These are phyloP conservation scores for Coniella lustricola DNA, from an alignment of 2,329 filamentous ascomycete genomes.

Conservation along the genomic window DNA sequence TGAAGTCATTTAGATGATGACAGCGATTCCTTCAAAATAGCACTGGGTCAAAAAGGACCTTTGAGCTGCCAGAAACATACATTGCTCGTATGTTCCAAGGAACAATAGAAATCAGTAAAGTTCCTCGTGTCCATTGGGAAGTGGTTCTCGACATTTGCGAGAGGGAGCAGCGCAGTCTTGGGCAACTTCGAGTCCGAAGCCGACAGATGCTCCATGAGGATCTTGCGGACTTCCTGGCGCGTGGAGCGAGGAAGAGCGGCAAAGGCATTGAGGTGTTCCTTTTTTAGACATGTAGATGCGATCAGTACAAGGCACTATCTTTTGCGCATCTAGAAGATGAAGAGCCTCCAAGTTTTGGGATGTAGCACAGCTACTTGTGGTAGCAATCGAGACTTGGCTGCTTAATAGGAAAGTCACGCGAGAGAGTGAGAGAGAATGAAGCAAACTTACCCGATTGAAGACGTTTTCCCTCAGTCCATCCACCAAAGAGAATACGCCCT, in stretches of 20 bases:
- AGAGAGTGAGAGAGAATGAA: too few species aligned
- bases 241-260: not conserved
- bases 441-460: not conserved
- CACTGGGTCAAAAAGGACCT: too few species aligned
- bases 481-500: not conserved
- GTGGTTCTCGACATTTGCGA: not conserved
- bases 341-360: too few species aligned
- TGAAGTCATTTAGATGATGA: too few species aligned
- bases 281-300: too few species aligned
- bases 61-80: not conserved
- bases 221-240: not conserved
- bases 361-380: too few species aligned
- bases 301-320: not conserved
- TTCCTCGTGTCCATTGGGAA: not conserved
- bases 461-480: constrained; percentile 7
- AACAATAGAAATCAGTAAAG: not conserved
- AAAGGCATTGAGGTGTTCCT: not conserved
- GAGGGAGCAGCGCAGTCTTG: not conserved
- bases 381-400: too few species aligned
- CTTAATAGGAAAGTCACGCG: too few species aligned
- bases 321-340: too few species aligned
- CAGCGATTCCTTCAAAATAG: too few species aligned
- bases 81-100: not conserved
- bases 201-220: not conserved
- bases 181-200: not conserved